Evolutionary conservation across 2,329 filamentous ascomycete genomes (phyloP), one percentile per base, ranked within the genome.

Genomic region (Neopestalotiopsis rosae): DNA sequence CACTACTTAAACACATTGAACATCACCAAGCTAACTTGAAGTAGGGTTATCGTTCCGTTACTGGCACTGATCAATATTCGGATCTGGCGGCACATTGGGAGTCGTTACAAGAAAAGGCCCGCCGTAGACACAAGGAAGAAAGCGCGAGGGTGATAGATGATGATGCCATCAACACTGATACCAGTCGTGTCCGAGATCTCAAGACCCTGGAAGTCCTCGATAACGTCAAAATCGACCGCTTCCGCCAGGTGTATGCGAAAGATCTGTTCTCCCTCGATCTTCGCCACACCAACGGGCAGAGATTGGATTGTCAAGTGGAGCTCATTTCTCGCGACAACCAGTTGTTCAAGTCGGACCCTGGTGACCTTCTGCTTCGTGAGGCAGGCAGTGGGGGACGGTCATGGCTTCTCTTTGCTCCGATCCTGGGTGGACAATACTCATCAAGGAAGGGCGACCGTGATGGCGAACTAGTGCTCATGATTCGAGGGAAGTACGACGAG

Each of bases 301-400:
- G 94, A 70, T 87, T 99, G 59, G 94, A 94, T 74, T 98, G 96
- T 77, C 92, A 93, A 74, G 89, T 97, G 17, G 96, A 99, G 78
- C 79, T 99, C 38, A 87, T 98, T 14, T 88, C 95, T 72, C 90
- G 96, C 76, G 95, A 98, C 76, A 94, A 94, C 74, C 85, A 90
- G 30, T 85, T 87, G n/a, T 88, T 89, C 63, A 85, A 88, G 45
- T 88, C 88, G 3, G 88, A 91, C 71, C 84, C 88, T 63, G 94
- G 95, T 6, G 96, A 99, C 79, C 79, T 99, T n/a, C 87, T 99
- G 28, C 92, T 99, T 68, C 95, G 95, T 73, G 95, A 98, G 79
- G 90, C 94, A n/a, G 94, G 94, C 59, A 88, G 89, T 66, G 87
- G 88, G 5, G 90, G 92, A 14, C 89, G 90, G 66, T 84, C 85